phyloP scores from a whole-genome alignment of 768 basidiomycete species.

The Kwoniella mangroviensis region DNA sequence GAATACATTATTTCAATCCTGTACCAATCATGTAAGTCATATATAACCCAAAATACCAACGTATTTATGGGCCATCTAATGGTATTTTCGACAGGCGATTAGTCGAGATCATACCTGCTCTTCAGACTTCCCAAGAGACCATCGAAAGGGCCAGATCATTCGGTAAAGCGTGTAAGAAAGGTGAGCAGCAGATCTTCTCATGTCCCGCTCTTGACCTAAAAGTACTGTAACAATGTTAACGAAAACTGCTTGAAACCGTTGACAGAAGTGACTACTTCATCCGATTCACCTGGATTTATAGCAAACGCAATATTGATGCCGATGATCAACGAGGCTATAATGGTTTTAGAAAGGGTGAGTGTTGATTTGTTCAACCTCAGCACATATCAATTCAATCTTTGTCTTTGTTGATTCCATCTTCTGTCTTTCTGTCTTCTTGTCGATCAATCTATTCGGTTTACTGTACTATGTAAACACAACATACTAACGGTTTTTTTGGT shows the following conservation, averaged over 20 bases:
- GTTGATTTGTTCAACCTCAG: no score
- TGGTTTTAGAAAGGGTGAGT: conserved; percentile 83
- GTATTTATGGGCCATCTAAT: background rate
- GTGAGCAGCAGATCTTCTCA: conserved; percentile 58
- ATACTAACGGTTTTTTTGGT: background rate
- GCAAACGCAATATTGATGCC: conserved; percentile 95
- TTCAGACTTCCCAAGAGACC: conserved; percentile 82
- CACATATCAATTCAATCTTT: no score
- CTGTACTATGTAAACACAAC: no score
- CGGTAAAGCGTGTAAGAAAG: conserved; percentile 87
- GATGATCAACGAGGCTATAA: conserved; percentile 96
- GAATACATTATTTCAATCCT: conserved; percentile 96
- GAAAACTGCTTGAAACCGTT: background rate
- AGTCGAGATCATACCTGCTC: conserved; percentile 90
- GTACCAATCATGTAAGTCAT: conserved; percentile 84
- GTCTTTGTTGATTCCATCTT: no score
- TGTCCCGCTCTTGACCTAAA: no score
- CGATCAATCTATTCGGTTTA: no score
- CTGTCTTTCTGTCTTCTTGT: no score
- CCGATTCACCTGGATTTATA: conserved; percentile 94
- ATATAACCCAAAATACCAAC: background rate
- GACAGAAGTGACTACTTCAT: conserved; percentile 85
- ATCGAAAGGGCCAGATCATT: conserved; percentile 77
- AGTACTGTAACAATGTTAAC: no score
- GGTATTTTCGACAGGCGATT: conserved; percentile 68